Percentiles rank a stretch among this genome's conserved stretches.
Evolutionary conservation across 1,284 basidiomycete species (phyloP).

Genomic region (Boletus subluridellus): DNA sequence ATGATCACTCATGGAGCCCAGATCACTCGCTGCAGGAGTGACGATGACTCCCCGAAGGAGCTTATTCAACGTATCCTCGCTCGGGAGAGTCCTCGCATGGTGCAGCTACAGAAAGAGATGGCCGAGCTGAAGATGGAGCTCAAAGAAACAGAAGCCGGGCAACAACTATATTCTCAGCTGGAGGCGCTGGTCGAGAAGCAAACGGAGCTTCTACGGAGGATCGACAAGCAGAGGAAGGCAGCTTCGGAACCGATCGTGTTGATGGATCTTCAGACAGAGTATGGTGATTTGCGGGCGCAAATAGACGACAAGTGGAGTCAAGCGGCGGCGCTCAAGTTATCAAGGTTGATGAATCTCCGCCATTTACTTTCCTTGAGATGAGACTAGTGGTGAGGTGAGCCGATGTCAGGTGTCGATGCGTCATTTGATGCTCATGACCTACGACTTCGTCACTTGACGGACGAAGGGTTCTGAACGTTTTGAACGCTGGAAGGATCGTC

Average conservation of each 20-base stretch:
- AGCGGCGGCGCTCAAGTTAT: slow-evolving; percentile 13
- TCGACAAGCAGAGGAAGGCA: slow-evolving; percentile 3
- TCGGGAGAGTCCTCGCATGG: not conserved
- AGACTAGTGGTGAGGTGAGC: not conserved
- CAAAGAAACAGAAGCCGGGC: slow-evolving; percentile 5
- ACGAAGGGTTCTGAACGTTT: not conserved
- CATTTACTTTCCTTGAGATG: not conserved
- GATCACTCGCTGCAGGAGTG: slow-evolving; percentile 1
- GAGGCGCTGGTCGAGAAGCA: slow-evolving; percentile 7
- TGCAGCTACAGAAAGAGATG: slow-evolving; percentile 3
- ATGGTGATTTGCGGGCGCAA: slow-evolving; percentile 1
- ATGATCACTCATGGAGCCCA: slow-evolving; percentile 11
- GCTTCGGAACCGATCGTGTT: not conserved
- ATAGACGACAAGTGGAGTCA: slow-evolving; percentile 11
- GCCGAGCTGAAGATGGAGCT: slow-evolving; percentile 1
- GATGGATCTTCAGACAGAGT: slow-evolving; percentile 11
- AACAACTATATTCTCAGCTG: slow-evolving; percentile 6
- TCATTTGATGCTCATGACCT: not conserved
- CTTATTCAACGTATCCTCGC: slow-evolving; percentile 8
- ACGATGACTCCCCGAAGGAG: slow-evolving; percentile 4
- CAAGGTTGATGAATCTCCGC: not conserved
- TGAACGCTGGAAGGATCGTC: not conserved
- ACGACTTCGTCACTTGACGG: not conserved
- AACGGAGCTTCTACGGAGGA: slow-evolving; percentile 1
- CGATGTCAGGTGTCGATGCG: no score